Evolutionary conservation across 306 rosid genomes (phyloP), one percentile per base, ranked within the genome.

Genomic region (Trifolium repens): DNA sequence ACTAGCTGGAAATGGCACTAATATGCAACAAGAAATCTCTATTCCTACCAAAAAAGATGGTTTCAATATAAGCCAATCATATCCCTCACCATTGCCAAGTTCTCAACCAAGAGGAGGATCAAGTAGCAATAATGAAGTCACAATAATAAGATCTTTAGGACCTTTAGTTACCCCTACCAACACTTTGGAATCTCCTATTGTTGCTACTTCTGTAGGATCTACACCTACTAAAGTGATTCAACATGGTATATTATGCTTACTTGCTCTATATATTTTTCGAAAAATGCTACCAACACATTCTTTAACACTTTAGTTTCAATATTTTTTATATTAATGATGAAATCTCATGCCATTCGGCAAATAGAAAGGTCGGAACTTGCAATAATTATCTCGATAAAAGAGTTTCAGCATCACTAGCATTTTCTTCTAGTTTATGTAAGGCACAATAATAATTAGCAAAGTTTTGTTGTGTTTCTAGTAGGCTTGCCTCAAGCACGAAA

Each of bases 401-500:
- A 34, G 15, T 22, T 7, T 54, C 7, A 6, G 15, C 55, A 27
- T 11, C 3, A 22, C 10, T 19, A 22, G 34, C 58, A 24, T 35
- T 14, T 58, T 60, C 11, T 72, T 32, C 66, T 46, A 44, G 55
- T 47, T 67, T 68, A 68, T 76, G 61, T 52, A 17, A 54, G 32
- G 32, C 24, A 58, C 52, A 30, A 13, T 61, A 9, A 14, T 79
- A 3, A 64, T 67, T 55, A 12, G 19, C 65, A 49, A 44, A 49
- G 4, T 65, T 50, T 71, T 54, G 40, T n/a, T 75, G 42, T 83
- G 37, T 68, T 74, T 78, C 4, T 78, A 90, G 91, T 81, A 43
- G 84, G 88, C 46, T 88, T 92, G 83, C 98, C 98, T 83, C 99
- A 89, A 85, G 93, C 99, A 0, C 96, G 98, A 1, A 89, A 96